These are phyloP conservation scores for Gnetum montanum DNA, from an alignment of 75 land plant genomes.

Conservation along the genomic window DNA sequence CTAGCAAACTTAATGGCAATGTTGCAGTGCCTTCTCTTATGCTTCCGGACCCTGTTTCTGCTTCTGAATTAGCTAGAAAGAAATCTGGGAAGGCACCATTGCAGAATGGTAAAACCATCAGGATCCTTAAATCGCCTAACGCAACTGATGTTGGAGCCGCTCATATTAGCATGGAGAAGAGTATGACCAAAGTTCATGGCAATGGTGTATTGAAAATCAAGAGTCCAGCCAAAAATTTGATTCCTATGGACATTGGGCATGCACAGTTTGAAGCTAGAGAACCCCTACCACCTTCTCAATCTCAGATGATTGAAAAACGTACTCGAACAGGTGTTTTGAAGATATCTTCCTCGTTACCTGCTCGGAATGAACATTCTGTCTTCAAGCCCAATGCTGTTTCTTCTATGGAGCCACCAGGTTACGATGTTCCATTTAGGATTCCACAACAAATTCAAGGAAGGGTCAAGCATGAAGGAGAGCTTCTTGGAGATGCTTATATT, in stretches of 20 bases:
- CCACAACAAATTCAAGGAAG: background rate
- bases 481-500: conserved; percentile 3
- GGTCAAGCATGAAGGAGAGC: conserved; percentile 1
- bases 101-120: conserved; percentile 3
- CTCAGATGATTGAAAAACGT: background rate
- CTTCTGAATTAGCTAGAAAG: background rate
- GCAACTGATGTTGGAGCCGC: background rate
- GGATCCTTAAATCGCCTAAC: background rate
- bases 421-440: background rate
- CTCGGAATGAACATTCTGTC: background rate
- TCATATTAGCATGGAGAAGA: background rate
- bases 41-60: conserved; percentile 8
- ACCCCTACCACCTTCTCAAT: no score
- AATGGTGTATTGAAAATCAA: conserved; percentile 4
- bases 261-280: background rate
- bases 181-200: background rate
- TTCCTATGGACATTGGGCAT: background rate
- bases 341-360: background rate
- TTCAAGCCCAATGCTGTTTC: background rate
- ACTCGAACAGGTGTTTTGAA: conserved; percentile 17
- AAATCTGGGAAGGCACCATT: background rate
- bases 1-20: conserved; percentile 3
- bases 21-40: conserved; percentile 4
- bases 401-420: background rate
- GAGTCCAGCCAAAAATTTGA: background rate